These are phyloP conservation scores for Adenanthera pavonina DNA, from an alignment of 306 rosid species.

Conservation along the genomic window DNA sequence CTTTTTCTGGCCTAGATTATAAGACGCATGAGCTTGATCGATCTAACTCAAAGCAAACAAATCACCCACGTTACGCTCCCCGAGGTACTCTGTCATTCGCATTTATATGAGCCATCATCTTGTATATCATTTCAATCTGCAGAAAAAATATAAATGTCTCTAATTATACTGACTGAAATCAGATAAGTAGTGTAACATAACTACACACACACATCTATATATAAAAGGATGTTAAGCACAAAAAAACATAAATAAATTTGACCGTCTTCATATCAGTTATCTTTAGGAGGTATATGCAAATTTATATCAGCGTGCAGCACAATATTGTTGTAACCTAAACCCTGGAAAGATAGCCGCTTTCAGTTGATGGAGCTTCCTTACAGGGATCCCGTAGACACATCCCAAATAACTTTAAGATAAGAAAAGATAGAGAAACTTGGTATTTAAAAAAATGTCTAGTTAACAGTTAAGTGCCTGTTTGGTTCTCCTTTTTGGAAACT, in stretches of 20 bases:
- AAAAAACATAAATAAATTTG: too few species aligned
- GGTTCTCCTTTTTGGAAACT: too few species aligned
- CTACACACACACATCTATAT: background rate
- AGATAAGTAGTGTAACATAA: background rate
- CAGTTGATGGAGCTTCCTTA: too few species aligned
- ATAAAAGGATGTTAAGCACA: background rate
- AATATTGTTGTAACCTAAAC: background rate
- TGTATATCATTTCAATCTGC: slow-evolving; percentile 87
- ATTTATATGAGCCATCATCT: slow-evolving; percentile 86
- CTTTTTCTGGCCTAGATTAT: too few species aligned
- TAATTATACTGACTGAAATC: slow-evolving; percentile 40
- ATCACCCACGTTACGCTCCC: slow-evolving; percentile 78
- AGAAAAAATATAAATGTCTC: background rate
- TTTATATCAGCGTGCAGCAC: background rate
- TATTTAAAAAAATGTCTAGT: slow-evolving; percentile 27
- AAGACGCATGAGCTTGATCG: slow-evolving; percentile 3
- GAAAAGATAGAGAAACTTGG: background rate
- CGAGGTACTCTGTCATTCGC: slow-evolving; percentile 86
- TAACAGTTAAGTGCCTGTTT: too few species aligned
- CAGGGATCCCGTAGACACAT: too few species aligned
- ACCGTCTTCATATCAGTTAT: too few species aligned
- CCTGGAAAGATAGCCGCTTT: background rate
- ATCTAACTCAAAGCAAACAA: slow-evolving; percentile 49
- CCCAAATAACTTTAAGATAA: background rate
- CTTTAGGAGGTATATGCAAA: too few species aligned